These are phyloP conservation scores for Suillus bovinus DNA, from an alignment of 768 basidiomycete genomes.

Conservation along the genomic window DNA sequence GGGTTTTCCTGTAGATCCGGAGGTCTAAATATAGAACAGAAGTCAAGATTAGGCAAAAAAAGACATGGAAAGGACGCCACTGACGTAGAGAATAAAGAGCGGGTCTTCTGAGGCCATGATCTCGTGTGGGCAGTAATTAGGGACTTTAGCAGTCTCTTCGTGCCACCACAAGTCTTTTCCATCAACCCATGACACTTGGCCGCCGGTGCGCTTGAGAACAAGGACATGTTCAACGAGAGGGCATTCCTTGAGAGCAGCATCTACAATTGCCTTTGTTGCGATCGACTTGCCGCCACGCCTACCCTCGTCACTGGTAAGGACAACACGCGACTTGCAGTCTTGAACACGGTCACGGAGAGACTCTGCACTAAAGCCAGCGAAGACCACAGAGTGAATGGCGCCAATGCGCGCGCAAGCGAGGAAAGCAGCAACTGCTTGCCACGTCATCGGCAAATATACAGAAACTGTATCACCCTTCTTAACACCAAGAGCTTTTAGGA, in stretches of 20 bases:
- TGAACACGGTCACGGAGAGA: slow-evolving; percentile 88
- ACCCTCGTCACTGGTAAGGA: slow-evolving; percentile 96
- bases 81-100: slow-evolving; percentile 96
- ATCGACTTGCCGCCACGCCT: slow-evolving; percentile 92
- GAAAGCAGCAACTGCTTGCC: slow-evolving; percentile 96
- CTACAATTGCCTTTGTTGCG: slow-evolving; percentile 92
- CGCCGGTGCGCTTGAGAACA: slow-evolving; percentile 87
- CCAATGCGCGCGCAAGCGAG: slow-evolving; percentile 97
- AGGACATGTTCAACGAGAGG: slow-evolving; percentile 89
- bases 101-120: slow-evolving; percentile 93
- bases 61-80: slow-evolving; percentile 30
- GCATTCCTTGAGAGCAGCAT: slow-evolving; percentile 83
- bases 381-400: slow-evolving; percentile 95
- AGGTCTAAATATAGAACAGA: slow-evolving; percentile 57
- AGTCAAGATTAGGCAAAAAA: slow-evolving; percentile 3
- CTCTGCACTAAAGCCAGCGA: slow-evolving; percentile 96
- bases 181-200: slow-evolving; percentile 72
- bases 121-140: slow-evolving; percentile 86
- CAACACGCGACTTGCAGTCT: slow-evolving; percentile 87
- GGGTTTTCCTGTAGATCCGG: slow-evolving; percentile 93
- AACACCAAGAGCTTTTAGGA: slow-evolving; percentile 85
- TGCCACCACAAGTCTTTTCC: slow-evolving; percentile 97
- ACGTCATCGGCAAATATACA: slow-evolving; percentile 92
- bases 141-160: slow-evolving; percentile 83
- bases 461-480: slow-evolving; percentile 95